Evolutionary conservation across 1,284 basidiomycete species (phyloP), one percentile per base, ranked within the genome.

Genomic region (Apiotrichum sp.): DNA sequence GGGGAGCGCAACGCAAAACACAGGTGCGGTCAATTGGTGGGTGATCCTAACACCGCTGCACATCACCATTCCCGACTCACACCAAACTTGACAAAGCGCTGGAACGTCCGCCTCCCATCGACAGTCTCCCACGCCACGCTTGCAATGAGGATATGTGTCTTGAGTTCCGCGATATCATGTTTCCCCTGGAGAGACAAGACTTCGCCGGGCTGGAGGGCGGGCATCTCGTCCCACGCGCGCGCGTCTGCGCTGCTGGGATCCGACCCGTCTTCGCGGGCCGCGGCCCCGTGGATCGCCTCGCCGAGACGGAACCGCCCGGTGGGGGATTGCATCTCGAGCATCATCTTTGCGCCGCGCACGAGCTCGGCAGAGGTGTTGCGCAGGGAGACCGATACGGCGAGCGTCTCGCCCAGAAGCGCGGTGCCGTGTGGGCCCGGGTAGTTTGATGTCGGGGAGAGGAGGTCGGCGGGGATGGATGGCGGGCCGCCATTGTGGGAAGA

Each of bases 71-170:
- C 22, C 22, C 22, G 32, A 81, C 86, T 71, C 68, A 90, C 89
- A 41, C 82, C 83, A 72, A 92, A 93, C 72, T 90, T 92, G 78
- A 91, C 88, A 75, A 89, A 92, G 69, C 91, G 89, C 58, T 87
- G 82, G 69, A 92, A 89, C 36, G 84, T 85, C 68, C 87, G 83
- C 34, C 86, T 76, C 3, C 84, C 81, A 66, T 87, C 84, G n/a
- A 78, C 74, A 1, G 78, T 74, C 59, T 72, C 73, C 67, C 73
- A 75, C 22, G 71, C 73, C 0, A 73, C 69, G 44, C 62, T 65
- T 51, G 64, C 63, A 29, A 74, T 73, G 51, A 75, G 43, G 6
- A 75, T 65, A 40, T 71, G 69, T 53, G 68, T 31, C 10, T 71
- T 72, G 14, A 75, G 51, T 57, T 76, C 73, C 42, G 69, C 70